Percentiles rank a stretch among this genome's conserved stretches.
These are phyloP conservation scores for Mesostigma viride DNA, from an alignment of 139 green algal genomes.

Conservation along the genomic window DNA sequence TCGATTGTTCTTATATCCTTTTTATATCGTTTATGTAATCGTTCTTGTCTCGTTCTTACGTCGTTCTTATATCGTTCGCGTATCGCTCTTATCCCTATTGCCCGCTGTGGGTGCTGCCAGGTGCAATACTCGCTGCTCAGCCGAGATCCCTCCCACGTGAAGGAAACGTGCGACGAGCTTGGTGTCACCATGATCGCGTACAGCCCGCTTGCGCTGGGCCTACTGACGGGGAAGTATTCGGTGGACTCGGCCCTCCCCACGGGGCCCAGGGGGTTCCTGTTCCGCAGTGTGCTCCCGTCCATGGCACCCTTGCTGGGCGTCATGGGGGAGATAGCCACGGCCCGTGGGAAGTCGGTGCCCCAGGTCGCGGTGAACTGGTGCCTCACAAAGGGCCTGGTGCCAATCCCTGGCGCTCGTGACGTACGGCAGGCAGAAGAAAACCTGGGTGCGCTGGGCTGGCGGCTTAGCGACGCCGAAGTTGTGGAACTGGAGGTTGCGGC, in stretches of 20 bases:
- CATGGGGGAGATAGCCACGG: constrained; percentile 49
- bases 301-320: constrained; percentile 43
- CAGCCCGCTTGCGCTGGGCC: constrained; percentile 73
- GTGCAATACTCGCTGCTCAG: constrained; percentile 84
- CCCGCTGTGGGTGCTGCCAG: too few relatives aligned
- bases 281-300: constrained; percentile 67
- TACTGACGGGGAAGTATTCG: constrained; percentile 70
- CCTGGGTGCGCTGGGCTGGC: constrained; percentile 19
- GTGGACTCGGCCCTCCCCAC: constrained; percentile 38
- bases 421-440: constrained; percentile 45
- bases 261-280: constrained; percentile 56
- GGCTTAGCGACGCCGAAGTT: constrained; percentile 10
- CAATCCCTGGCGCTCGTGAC: constrained; percentile 84
- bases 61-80: too few relatives aligned
- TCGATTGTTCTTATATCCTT: too few relatives aligned
- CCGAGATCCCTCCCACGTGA: constrained; percentile 40
- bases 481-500: constrained; percentile 20
- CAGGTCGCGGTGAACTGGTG: constrained; percentile 91
- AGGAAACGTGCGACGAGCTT: constrained; percentile 58
- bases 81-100: too few relatives aligned
- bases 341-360: constrained; percentile 48
- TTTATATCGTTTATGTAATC: too few relatives aligned
- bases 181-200: constrained; percentile 84
- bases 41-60: too few relatives aligned
- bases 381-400: constrained; percentile 80